Conservation (phyloP, 2,329 filamentous ascomycete species). For the Fusarium protoensiforme region DNA sequence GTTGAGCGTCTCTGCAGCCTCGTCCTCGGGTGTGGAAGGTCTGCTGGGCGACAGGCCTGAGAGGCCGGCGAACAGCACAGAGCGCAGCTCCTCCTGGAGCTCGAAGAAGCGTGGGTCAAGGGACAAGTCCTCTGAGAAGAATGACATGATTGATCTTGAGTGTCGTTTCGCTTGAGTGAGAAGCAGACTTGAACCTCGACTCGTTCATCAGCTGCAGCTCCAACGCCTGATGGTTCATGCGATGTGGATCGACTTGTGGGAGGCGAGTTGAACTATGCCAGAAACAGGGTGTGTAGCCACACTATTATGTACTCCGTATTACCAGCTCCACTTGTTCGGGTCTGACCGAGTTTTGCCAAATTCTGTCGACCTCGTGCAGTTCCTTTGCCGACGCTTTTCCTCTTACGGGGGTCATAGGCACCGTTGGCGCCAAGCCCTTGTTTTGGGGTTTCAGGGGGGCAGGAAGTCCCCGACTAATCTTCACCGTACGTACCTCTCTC, state of each 20-base stretch:
- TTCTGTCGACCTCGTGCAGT: background rate
- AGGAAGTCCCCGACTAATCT: background rate
- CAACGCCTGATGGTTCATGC: background rate
- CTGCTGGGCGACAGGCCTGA: constrained; percentile 41
- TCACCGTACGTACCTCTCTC: background rate
- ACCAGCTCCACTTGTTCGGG: background rate
- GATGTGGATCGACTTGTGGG: background rate
- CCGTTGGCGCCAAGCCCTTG: background rate
- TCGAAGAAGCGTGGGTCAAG: constrained; percentile 56
- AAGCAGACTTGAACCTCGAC: background rate
- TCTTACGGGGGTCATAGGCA: background rate
- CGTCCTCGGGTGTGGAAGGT: constrained; percentile 42
- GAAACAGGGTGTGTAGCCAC: background rate
- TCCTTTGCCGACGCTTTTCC: background rate
- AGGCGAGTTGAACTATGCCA: background rate
- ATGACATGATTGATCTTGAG: constrained; percentile 12
- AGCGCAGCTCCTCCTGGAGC: constrained; percentile 56
- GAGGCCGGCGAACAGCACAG: constrained; percentile 52
- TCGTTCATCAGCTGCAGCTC: background rate
- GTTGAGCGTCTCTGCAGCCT: constrained; percentile 35
- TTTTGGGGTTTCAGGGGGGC: background rate
- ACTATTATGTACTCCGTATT: background rate
- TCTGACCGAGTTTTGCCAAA: background rate
- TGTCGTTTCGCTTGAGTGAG: background rate
- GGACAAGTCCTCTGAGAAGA: constrained; percentile 47